Base-by-base conservation (phyloP, 163 green algal genomes). In the Botryococcus braunii region DNA sequence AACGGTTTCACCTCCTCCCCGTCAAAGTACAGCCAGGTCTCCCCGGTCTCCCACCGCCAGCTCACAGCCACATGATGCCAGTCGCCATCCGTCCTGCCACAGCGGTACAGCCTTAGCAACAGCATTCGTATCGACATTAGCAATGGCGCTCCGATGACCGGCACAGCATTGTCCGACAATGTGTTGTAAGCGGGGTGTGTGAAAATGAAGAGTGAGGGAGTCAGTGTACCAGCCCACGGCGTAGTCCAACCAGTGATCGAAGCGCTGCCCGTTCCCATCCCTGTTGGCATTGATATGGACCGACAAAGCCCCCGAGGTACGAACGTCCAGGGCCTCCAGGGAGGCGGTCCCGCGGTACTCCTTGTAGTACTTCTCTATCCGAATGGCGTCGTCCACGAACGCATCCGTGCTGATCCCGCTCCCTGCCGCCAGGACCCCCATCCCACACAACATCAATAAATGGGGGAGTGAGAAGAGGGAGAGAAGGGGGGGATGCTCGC, bases 211-310 rank as follows among this genome's bases (percentile, higher is more conserved):
- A 55, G 23, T 55, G 46, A 23, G 37, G 61, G 5, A 8, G 35
- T 9, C 6, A 2, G 60, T 79, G 52, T 71, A 88, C 87, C 87
- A 93, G 47, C 79, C 29, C 1, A 84, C 74, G 38, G 82, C 79
- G 65, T 90, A 95, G 70, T 93, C 82, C 8, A 94, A 69, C 80
- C 88, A 93, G 83, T 92, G 79, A 17, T 88, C 74, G 7, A 77
- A 75, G 21, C 60, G 50, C 35, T 74, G 31, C 50, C 73, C 74
- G 64, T 92, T 90, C 40, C 79, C 84, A 61, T 94, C 68, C 43
- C 84, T 75, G 65, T 94, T 94, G 74, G 73, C 79, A 68, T 95
- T 95, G 76, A 95, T 86, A 75, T 93, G 86, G 50, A 95, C 72
- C 0, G 66, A 82, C 7, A 95, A 69, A 4, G 86, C 77, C n/a